Percentiles rank a stretch among this genome's conserved stretches.
These are phyloP conservation scores for Cicer yamashitae DNA, from an alignment of 306 rosid species.

Conservation along the genomic window DNA sequence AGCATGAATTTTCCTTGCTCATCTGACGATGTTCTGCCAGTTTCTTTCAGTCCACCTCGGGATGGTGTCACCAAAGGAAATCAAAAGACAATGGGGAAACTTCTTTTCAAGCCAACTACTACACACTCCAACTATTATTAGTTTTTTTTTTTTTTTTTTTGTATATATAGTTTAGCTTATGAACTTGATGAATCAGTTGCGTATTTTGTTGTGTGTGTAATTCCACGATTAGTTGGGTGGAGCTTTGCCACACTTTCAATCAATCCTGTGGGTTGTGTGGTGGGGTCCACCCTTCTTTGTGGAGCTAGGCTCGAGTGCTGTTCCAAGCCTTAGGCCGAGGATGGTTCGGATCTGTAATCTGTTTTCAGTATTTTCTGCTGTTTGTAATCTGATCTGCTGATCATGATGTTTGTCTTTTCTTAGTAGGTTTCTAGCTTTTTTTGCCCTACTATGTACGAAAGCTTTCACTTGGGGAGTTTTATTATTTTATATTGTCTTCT, in stretches of 20 bases:
- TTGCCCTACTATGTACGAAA: not conserved
- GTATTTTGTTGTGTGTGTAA: not conserved
- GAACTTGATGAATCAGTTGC: not conserved
- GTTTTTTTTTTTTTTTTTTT: not conserved
- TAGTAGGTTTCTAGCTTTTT: not conserved
- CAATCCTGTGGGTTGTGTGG: slow-evolving; percentile 51
- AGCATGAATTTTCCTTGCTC: slow-evolving; percentile 49
- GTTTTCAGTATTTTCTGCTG: not conserved
- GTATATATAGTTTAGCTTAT: not conserved
- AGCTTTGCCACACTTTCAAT: slow-evolving; percentile 57
- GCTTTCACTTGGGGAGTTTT: not conserved
- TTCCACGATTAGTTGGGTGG: slow-evolving; percentile 54
- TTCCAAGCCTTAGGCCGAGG: not conserved
- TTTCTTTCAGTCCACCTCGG: slow-evolving; percentile 59
- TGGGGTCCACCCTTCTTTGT: slow-evolving; percentile 65
- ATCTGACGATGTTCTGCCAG: slow-evolving; percentile 54
- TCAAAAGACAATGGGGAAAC: slow-evolving; percentile 41
- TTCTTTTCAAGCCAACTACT: not conserved
- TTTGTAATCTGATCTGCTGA: not conserved
- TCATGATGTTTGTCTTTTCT: not conserved
- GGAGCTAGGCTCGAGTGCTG: not conserved
- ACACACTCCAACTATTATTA: not conserved
- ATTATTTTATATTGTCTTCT: slow-evolving; percentile 9
- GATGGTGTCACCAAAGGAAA: slow-evolving; percentile 51
- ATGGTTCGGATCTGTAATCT: not conserved